Evolutionary conservation across 129 eudicot species (phyloP).

Genomic region (Daucus carota): DH1_v3.0 NC_030389.2:22074501-22075000

Average conservation of each 20-base stretch:
- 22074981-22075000: conserved; percentile 70
- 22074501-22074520: conserved; percentile 19
- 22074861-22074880: too few relatives aligned
- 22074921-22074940: neutral
- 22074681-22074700: neutral
- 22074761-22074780: neutral
- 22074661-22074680: conserved; percentile 26
- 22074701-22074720: neutral
- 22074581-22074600: conserved; percentile 80
- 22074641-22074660: conserved; percentile 86
- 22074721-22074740: neutral
- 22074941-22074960: neutral
- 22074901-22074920: neutral
- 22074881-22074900: neutral
- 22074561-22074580: conserved; percentile 73
- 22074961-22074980: neutral
- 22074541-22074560: conserved; percentile 76
- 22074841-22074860: neutral
- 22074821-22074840: neutral
- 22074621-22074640: conserved; percentile 89
- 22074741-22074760: neutral
- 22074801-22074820: neutral
- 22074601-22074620: conserved; percentile 69
- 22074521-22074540: conserved; percentile 87
- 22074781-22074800: neutral